Evolutionary conservation across 345 rosid genomes (phyloP), one percentile per base, ranked within the genome.

Genomic region (Populus alba): DNA sequence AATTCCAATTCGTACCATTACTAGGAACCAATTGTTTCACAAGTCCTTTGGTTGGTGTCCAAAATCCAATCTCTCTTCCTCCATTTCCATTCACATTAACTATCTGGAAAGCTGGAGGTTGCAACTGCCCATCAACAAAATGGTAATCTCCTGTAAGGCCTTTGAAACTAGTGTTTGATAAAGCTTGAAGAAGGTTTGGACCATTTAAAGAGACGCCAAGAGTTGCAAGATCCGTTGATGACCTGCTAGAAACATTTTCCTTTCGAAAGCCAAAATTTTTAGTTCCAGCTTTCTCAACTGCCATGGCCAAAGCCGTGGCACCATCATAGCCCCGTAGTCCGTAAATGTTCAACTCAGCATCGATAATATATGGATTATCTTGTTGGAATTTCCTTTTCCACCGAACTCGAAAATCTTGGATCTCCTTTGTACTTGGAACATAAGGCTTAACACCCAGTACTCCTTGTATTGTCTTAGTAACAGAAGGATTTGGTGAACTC

Each of bases 271-370:
- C 35, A 61, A 59, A 66, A 68, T 71, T 41, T 17, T 13, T 43
- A 25, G 12, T 71, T 3, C 70, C 67, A 6, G 65, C 65, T 10
- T 49, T 66, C 77, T 84, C 89, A 3, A 77, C 77, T 29, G 88
- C 88, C 73, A 51, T 41, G 31, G 85, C 89, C 66, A 87, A 12
- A 3, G 84, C 87, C 63, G 66, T 63, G 1, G 77, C 71, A 10
- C 85, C 79, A 75, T 87, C 90, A 73, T 87, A 85, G 38, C 82
- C 86, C 83, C 80, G 65, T 10, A 84, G 31, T 13, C 82, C 86
- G 15, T 53, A 81, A 2, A 66, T 71, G 72, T 57, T 78, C 61
- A 78, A 67, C 18, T 75, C 79, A 6, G 68, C 15, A 35, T 39
- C 72, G 15, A 66, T 10, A 7, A 57, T 67, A 13, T 20, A 71